Conservation (phyloP, 257 asterid species). For the Perilla frutescens region DNA sequence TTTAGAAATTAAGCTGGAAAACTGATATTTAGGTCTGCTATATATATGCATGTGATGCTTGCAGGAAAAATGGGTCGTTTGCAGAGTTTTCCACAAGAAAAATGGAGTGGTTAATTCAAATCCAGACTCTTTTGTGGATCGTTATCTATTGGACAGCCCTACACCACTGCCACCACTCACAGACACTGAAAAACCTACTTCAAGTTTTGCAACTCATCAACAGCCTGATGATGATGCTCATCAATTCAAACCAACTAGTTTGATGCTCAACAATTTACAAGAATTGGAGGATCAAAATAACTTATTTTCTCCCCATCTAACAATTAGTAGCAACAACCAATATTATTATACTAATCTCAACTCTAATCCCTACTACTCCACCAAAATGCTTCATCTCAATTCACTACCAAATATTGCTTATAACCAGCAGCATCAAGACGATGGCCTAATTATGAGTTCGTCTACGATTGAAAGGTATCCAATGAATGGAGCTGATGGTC, state of each 20-base stretch:
- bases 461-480: neutral
- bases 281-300: too few species aligned
- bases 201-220: neutral
- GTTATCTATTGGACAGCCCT: constrained; percentile 11
- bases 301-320: too few species aligned
- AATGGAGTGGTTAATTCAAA: neutral
- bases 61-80: constrained; percentile 40
- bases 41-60: neutral
- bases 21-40: neutral
- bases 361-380: neutral
- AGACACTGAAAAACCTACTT: neutral
- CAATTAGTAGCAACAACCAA: too few species aligned
- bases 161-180: constrained; percentile 6
- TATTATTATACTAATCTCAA: too few species aligned
- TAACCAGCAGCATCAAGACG: neutral
- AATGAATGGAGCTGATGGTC: constrained; percentile 1
- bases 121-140: neutral
- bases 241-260: neutral
- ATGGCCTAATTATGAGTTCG: neutral
- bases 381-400: neutral
- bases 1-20: too few species aligned
- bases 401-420: neutral
- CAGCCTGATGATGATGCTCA: neutral
- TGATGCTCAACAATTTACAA: neutral
- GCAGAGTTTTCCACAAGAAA: constrained; percentile 34